A percentile compares a stretch with the other conserved stretches of the same genome.
Evolutionary conservation across 345 rosid genomes (phyloP).

Genomic region (Moricandia moricandioides): DNA sequence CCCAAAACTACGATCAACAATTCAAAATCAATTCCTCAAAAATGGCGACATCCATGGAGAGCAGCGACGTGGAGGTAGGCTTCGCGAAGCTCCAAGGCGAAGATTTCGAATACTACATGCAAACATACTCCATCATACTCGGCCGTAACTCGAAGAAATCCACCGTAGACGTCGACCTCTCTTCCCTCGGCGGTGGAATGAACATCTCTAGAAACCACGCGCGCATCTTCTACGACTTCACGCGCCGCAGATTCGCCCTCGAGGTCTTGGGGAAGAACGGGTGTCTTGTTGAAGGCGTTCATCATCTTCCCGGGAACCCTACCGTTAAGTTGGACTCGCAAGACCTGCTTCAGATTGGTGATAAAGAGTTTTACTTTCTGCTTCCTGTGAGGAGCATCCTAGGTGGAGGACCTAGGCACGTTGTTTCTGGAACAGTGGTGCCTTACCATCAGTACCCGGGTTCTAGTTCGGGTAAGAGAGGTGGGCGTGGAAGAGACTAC

Average conservation of each 20-base stretch:
- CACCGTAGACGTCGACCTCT: conserved; percentile 83
- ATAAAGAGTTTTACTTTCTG: conserved; percentile 83
- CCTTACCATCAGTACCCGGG: conserved; percentile 47
- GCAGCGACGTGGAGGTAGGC: conserved; percentile 81
- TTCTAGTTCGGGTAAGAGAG: conserved; percentile 47
- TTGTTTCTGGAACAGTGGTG: conserved; percentile 32
- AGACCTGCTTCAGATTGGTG: conserved; percentile 87
- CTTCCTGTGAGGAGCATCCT: conserved; percentile 77
- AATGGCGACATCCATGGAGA: conserved; percentile 27
- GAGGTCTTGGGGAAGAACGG: conserved; percentile 95
- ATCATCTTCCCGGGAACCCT: conserved; percentile 85
- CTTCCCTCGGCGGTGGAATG: conserved; percentile 92
- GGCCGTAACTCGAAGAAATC: conserved; percentile 96
- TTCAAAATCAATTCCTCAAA: not conserved
- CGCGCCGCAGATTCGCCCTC: conserved; percentile 87
- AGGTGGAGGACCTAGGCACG: conserved; percentile 60
- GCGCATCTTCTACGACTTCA: conserved; percentile 87
- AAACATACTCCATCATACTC: conserved; percentile 80
- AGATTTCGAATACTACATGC: conserved; percentile 96
- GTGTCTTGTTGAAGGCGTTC: conserved; percentile 90
- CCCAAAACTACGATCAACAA: not conserved
- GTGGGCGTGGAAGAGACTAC: conserved; percentile 52
- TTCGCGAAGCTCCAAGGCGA: conserved; percentile 96
- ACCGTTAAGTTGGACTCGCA: conserved; percentile 87
- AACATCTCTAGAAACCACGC: conserved; percentile 91